These are phyloP conservation scores for Tylopilus vinaceipallidus DNA, from an alignment of 768 basidiomycete species.

Conservation along the genomic window DNA sequence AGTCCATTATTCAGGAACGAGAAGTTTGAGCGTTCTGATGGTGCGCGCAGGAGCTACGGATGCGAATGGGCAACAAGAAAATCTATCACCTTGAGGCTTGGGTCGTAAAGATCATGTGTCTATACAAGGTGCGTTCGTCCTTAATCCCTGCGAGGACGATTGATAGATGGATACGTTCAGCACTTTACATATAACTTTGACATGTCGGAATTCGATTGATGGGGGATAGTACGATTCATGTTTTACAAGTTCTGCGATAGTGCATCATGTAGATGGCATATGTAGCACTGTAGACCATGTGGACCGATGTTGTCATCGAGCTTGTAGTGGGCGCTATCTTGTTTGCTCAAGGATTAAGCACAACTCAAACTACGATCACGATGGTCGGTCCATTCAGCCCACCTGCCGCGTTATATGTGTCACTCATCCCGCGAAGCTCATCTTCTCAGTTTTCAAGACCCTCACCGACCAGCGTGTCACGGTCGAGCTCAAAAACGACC, in stretches of 20 bases:
- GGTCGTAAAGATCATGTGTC: conserved; percentile 93
- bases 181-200: conserved; percentile 34
- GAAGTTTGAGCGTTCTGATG: background rate
- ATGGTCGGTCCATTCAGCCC: conserved; percentile 24
- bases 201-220: conserved; percentile 35
- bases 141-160: background rate
- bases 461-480: conserved; percentile 96
- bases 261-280: background rate
- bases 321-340: no score
- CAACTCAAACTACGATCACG: conserved; percentile 3
- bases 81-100: conserved; percentile 98
- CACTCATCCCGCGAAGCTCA: conserved; percentile 50
- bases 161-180: conserved; percentile 10
- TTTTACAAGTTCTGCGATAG: background rate
- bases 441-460: conserved; percentile 98
- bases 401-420: background rate
- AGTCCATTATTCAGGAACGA: background rate
- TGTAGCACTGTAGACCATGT: background rate
- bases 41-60: conserved; percentile 76
- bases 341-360: background rate
- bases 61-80: conserved; percentile 90
- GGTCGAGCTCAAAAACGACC: conserved; percentile 98
- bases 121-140: conserved; percentile 63
- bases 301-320: background rate
- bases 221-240: background rate